A percentile compares a stretch with the other conserved stretches of the same genome.
phyloP scores from a whole-genome alignment of 163 green algal genomes.

The Scenedesmus sp. region DNA sequence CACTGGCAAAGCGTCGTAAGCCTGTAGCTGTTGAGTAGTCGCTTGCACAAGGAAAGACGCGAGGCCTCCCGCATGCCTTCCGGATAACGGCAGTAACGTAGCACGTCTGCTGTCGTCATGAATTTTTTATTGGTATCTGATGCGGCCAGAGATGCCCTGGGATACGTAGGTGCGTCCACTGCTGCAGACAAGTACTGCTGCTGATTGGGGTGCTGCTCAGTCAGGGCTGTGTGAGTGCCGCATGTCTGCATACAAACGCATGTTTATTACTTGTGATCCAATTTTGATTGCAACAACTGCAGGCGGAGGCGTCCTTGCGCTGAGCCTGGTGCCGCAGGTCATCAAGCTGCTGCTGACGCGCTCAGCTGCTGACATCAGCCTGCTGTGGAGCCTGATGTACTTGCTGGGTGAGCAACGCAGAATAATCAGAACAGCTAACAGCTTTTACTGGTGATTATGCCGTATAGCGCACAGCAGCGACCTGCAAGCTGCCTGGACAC shows the following conservation, averaged over 20 bases:
- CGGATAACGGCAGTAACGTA: no score
- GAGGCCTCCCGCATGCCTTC: not conserved
- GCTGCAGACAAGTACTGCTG: not conserved
- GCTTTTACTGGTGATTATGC: no score
- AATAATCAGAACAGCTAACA: not conserved
- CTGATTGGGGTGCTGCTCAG: not conserved
- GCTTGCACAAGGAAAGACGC: no score
- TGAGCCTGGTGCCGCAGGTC: conserved; percentile 39
- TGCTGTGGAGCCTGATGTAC: conserved; percentile 40
- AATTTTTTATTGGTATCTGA: not conserved
- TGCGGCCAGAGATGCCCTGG: not conserved
- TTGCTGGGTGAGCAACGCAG: conserved; percentile 5
- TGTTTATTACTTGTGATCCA: not conserved
- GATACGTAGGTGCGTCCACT: not conserved
- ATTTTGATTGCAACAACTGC: not conserved
- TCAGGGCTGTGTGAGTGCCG: no score
- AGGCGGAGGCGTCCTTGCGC: conserved; percentile 29
- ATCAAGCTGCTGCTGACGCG: conserved; percentile 41
- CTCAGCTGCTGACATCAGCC: conserved; percentile 28
- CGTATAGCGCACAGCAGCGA: no score
- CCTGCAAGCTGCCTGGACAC: no score
- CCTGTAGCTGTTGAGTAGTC: no score
- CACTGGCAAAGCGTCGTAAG: no score
- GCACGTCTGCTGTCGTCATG: not conserved
- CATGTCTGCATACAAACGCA: not conserved